A percentile compares a stretch with the other conserved stretches of the same genome.
phyloP scores from a whole-genome alignment of 805 yeast species.

The Ogataea pini region DNA sequence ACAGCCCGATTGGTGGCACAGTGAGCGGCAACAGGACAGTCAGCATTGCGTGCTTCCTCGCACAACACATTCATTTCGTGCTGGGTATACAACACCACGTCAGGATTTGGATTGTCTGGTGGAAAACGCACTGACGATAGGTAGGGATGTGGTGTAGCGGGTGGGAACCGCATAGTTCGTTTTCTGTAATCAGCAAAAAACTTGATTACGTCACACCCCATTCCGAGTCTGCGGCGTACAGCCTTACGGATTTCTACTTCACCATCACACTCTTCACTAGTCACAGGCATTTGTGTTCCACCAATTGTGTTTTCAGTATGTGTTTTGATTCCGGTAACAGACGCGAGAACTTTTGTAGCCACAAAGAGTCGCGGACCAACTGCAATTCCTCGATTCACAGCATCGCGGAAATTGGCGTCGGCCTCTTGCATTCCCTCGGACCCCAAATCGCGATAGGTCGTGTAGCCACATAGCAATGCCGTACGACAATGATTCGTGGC shows the following conservation, averaged over 20 bases:
- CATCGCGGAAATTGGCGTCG: slow-evolving; percentile 32
- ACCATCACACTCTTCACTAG: slow-evolving; percentile 32
- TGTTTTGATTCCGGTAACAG: slow-evolving; percentile 25
- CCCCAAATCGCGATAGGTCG: slow-evolving; percentile 34
- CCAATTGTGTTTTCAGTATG: slow-evolving; percentile 30
- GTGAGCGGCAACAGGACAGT: slow-evolving; percentile 33
- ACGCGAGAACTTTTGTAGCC: slow-evolving; percentile 30
- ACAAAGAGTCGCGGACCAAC: slow-evolving; percentile 31
- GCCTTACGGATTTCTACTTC: slow-evolving; percentile 29
- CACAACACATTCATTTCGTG: slow-evolving; percentile 30
- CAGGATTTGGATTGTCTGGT: slow-evolving; percentile 31
- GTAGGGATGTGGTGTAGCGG: slow-evolving; percentile 31
- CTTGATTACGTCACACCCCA: slow-evolving; percentile 32
- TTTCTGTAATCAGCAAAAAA: slow-evolving; percentile 33
- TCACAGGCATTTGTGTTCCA: slow-evolving; percentile 26
- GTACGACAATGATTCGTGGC: slow-evolving; percentile 29
- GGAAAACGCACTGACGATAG: slow-evolving; percentile 29
- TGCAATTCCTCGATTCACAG: slow-evolving; percentile 29
- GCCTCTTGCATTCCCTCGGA: slow-evolving; percentile 33
- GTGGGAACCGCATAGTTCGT: slow-evolving; percentile 32
- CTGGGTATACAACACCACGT: slow-evolving; percentile 30
- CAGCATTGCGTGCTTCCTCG: slow-evolving; percentile 29
- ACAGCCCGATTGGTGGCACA: slow-evolving; percentile 31
- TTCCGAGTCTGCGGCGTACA: slow-evolving; percentile 29
- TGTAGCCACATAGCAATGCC: slow-evolving; percentile 30